Conservation (phyloP, 805 yeast genomes). For the Pichia cephalocereana region DNA sequence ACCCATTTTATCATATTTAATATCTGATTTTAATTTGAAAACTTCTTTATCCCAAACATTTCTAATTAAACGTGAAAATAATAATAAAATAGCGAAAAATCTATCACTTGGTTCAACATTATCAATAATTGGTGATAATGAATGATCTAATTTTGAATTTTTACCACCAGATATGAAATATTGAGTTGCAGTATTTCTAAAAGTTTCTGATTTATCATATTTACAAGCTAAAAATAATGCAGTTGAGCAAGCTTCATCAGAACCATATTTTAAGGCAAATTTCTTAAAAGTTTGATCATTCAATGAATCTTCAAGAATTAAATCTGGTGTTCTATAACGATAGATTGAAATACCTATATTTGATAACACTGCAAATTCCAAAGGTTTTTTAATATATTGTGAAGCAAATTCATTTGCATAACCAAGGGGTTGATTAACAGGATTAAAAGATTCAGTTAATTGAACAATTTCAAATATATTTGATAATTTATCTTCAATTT, state of each 20-base stretch:
- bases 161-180: conserved; percentile 47
- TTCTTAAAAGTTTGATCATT: conserved; percentile 58
- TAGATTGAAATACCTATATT: conserved; percentile 68
- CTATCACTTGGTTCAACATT: conserved; percentile 86
- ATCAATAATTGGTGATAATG: conserved; percentile 39
- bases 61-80: conserved; percentile 70
- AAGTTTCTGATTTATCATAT: conserved; percentile 45
- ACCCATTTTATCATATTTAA: conserved; percentile 29
- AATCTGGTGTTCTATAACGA: conserved; percentile 72
- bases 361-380: conserved; percentile 76
- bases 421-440: conserved; percentile 69
- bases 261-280: conserved; percentile 72
- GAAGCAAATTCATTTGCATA: conserved; percentile 81
- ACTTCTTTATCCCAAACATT: conserved; percentile 71
- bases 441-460: conserved; percentile 59
- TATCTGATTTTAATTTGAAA: conserved; percentile 33
- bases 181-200: conserved; percentile 39
- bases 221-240: conserved; percentile 79
- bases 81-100: conserved; percentile 77
- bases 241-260: conserved; percentile 83
- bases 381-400: conserved; percentile 60
- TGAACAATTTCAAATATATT: conserved; percentile 66
- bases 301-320: conserved; percentile 56
- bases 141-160: conserved; percentile 34
- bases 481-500: conserved; percentile 47